Base-by-base conservation (phyloP, 768 basidiomycete species). In the Termitomyces eurrhizus region DNA sequence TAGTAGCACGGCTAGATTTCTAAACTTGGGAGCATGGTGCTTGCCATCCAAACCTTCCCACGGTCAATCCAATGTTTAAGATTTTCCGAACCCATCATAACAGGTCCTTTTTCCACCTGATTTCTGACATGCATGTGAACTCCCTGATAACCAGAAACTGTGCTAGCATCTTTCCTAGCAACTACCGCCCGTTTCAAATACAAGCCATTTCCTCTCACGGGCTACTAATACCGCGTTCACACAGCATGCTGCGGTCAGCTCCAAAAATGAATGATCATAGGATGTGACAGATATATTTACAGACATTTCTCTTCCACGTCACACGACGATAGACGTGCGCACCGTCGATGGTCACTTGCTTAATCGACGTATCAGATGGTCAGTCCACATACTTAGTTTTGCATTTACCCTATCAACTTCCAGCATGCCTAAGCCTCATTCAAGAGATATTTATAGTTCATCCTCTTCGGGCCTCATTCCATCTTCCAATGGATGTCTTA, bases 401-500 rank as follows among this genome's bases (percentile, higher is more conserved):
- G 29, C 32, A 50, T 21, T 35, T 21, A 14, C 12, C 35, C 35
- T 13, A 7, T 35, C 13, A 52, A 52, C 12, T 24, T 24, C n/a
- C n/a, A 21, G 13, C 26, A 49, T 49, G 13, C 48, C 48, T 49
- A 32, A 48, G 16, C 48, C 32, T 18, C 8, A 49, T 49, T 13
- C 16, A 36, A 14, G 24, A 24, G 16, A 37, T 24, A 21, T 12
- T 7, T 33, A 8, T 33, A 8, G 13, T 6, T 37, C 51, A 24
- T 16, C 14, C 21, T 26, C 21, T 5, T 24, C 21, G 21, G 35
- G 21, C 12, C 7, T 48, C 6, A 7, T 36, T 21, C 35, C 33
- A 12, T 18, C 16, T 21, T n/a, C 4, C 11, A 5, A 29, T 51
- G 18, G 29, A 51, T 21, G 12, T 32, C 16, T 77, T 64, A 83